A percentile compares a stretch with the other conserved stretches of the same genome.
phyloP scores from a whole-genome alignment of 2,329 filamentous ascomycete genomes.

The Penicillium sp. region DNA sequence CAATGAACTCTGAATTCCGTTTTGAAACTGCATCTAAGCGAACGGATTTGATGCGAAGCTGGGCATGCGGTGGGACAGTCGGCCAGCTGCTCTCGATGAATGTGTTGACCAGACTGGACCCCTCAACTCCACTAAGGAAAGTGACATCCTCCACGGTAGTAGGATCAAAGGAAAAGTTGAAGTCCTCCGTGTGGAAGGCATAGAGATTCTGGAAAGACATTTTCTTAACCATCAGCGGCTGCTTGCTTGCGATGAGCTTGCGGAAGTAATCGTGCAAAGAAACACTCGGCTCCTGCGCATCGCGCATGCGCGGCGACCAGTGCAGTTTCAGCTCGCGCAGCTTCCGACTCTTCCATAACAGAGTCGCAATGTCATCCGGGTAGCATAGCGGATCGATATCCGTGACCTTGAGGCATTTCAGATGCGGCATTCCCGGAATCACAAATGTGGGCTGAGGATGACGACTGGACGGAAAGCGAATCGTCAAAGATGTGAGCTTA shows the following conservation, averaged over 20 bases:
- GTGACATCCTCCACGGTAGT: conserved; percentile 51
- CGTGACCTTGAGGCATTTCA: conserved; percentile 56
- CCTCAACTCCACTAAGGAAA: conserved; percentile 53
- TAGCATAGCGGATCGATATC: conserved; percentile 67
- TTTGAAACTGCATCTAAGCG: conserved; percentile 53
- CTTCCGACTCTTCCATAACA: conserved; percentile 57
- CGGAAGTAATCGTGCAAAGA: conserved; percentile 59
- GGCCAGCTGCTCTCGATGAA: conserved; percentile 62
- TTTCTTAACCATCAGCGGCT: conserved; percentile 51
- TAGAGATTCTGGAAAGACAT: conserved; percentile 61
- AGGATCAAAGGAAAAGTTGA: conserved; percentile 48
- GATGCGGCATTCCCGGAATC: conserved; percentile 59
- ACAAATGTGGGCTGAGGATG: conserved; percentile 59
- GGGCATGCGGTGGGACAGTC: conserved; percentile 26
- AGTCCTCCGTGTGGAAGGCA: conserved; percentile 52
- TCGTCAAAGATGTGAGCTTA: conserved; percentile 55
- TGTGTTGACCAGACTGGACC: conserved; percentile 41
- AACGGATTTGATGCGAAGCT: conserved; percentile 50
- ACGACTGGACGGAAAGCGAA: conserved; percentile 59
- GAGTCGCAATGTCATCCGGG: conserved; percentile 62
- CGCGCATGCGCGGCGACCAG: conserved; percentile 64
- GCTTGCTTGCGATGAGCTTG: conserved; percentile 52
- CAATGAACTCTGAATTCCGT: conserved; percentile 47
- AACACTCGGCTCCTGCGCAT: conserved; percentile 59
- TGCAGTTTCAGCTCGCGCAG: conserved; percentile 59